Evolutionary conservation across 768 basidiomycete species (phyloP), one percentile per base, ranked within the genome.

Genomic region (Suillus subluteus): DNA sequence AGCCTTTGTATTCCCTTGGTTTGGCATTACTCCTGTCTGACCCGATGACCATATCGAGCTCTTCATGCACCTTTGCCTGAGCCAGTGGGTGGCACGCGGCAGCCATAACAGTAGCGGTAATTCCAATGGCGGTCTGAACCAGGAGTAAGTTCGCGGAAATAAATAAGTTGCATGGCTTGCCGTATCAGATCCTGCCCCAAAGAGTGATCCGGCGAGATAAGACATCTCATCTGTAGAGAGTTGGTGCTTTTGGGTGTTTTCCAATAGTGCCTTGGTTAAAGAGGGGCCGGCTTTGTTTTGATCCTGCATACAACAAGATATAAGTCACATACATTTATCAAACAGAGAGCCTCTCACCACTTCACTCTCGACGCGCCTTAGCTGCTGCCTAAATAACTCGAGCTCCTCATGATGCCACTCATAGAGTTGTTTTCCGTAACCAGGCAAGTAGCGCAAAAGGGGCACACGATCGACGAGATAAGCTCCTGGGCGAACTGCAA

Each of bases 201-300:
- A 46, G 44, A 46, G 44, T 46, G 44, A 21, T n/a, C 44, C 44
- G 44, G 44, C 21, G 9, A 46, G 44, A 46, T 46, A 46, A 8
- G 44, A 21, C 44, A 46, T n/a, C 44, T 46, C 44, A 46, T 46
- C 44, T 4, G 44, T 46, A n/a, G 44, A 80, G 15, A 88, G 79
- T 8, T 79, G 81, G 32, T 85, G 81, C 56, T 84, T 82, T 2
- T 72, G 66, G 66, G 84, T 81, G 6, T 81, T 80, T 66, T 87
- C 86, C 2, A 88, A 71, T 32, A 88, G 80, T 65, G 83, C 84
- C 72, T 81, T 83, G 0, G 80, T 84, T 66, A 88, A 88, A 18
- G 83, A 75, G 16, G 65, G 44, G n/a, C 52, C 62, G 13, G 69
- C 65, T 1, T n/a, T 58, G 18, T 66, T 61, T 3, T 58, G 55